Percentiles rank a stretch among this genome's conserved stretches.
Evolutionary conservation across 768 basidiomycete species (phyloP).

Genomic region (Tricholoma terreum): DNA sequence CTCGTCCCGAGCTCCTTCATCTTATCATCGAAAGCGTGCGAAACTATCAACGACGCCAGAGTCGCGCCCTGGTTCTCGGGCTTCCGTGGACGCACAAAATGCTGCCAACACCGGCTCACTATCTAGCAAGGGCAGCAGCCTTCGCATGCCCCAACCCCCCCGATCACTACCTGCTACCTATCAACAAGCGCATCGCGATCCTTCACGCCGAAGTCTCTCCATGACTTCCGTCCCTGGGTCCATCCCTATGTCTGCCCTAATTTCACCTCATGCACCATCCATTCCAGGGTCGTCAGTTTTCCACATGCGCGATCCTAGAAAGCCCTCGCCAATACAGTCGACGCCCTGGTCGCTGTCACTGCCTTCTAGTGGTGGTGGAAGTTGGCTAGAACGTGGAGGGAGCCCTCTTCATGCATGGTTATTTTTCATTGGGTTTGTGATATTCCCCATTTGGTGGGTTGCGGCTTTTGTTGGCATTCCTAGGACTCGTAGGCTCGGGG

Average conservation of each 20-base stretch:
- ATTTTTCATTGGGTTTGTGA: constrained; percentile 71
- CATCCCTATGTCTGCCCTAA: constrained; percentile 76
- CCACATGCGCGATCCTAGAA: constrained; percentile 80
- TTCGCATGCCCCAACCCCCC: constrained; percentile 15
- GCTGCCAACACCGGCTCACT: constrained; percentile 45
- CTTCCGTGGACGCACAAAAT: constrained; percentile 26
- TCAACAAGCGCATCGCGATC: constrained; percentile 24
- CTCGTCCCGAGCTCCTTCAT: constrained; percentile 62
- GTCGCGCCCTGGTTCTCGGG: constrained; percentile 33
- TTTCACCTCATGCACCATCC: constrained; percentile 78
- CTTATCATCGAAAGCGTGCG: constrained; percentile 70
- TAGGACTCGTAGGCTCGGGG: constrained; percentile 59
- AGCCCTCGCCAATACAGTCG: constrained; percentile 52
- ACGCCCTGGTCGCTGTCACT: constrained; percentile 64
- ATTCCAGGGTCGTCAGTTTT: constrained; percentile 55
- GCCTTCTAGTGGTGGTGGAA: constrained; percentile 31
- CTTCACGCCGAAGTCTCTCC: constrained; percentile 57
- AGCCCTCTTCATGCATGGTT: constrained; percentile 73
- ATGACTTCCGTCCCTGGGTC: constrained; percentile 76
- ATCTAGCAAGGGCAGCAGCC: constrained; percentile 36
- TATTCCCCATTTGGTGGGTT: constrained; percentile 67
- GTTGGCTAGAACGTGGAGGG: constrained; percentile 46
- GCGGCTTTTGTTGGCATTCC: constrained; percentile 52
- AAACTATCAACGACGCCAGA: constrained; percentile 48
- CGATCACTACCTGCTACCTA: constrained; percentile 21